A percentile compares a stretch with the other conserved stretches of the same genome.
These are phyloP conservation scores for Primulina eburnea DNA, from an alignment of 257 asterid genomes.

Conservation along the genomic window DNA sequence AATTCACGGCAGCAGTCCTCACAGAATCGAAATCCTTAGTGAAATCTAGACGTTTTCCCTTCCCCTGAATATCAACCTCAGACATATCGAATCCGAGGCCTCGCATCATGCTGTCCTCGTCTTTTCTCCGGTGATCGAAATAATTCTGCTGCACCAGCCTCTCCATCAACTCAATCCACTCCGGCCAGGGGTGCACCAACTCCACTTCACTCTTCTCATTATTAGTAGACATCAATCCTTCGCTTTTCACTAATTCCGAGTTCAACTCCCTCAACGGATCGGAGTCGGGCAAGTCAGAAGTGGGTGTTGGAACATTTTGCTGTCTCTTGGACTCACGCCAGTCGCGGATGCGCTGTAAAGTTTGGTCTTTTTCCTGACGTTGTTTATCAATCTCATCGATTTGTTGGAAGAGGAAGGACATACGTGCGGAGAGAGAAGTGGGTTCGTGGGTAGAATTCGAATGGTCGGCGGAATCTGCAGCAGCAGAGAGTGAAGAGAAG, in stretches of 20 bases:
- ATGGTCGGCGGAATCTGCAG: conserved; percentile 30
- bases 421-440: conserved; percentile 72
- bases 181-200: conserved; percentile 91
- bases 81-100: conserved; percentile 57
- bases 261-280: conserved; percentile 33
- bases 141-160: conserved; percentile 89
- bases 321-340: conserved; percentile 82
- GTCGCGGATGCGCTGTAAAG: conserved; percentile 86
- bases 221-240: conserved; percentile 31
- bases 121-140: conserved; percentile 86
- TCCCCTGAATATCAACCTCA: conserved; percentile 30
- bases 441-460: conserved; percentile 47
- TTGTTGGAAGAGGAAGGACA: conserved; percentile 91
- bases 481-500: conserved; percentile 38
- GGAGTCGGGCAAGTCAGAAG: conserved; percentile 2
- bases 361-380: conserved; percentile 66
- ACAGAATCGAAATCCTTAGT: conserved; percentile 76
- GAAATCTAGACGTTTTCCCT: conserved; percentile 51
- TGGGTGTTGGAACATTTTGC: conserved; percentile 23
- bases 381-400: conserved; percentile 74
- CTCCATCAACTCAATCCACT: conserved; percentile 93
- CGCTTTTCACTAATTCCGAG: conserved; percentile 37
- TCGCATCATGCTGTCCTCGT: conserved; percentile 81
- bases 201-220: conserved; percentile 55
- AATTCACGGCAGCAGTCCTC: conserved; percentile 70